Evolutionary conservation across 164 flowering plant genomes (phyloP).

Genomic region (Vitis cinerea): DNA sequence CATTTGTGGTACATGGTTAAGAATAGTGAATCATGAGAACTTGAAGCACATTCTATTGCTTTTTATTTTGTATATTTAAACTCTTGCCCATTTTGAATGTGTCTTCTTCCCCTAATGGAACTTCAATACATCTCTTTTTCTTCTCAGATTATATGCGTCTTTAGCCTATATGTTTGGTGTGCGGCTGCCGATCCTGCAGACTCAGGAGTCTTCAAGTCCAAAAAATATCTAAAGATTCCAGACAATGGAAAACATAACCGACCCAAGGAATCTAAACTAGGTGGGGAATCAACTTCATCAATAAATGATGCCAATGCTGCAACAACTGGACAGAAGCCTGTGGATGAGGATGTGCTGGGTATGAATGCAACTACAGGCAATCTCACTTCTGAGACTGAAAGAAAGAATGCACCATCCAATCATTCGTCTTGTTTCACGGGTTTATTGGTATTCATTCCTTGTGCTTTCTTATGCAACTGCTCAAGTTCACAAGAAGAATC

Average conservation of each 20-base stretch:
- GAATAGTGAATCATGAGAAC: no score
- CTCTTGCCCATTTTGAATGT: not conserved
- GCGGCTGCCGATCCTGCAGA: conserved; percentile 89
- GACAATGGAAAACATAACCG: conserved; percentile 30
- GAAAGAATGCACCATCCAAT: conserved; percentile 20
- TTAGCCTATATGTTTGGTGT: conserved; percentile 84
- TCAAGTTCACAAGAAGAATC: conserved; percentile 46
- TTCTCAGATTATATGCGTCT: conserved; percentile 66
- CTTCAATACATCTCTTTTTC: conserved; percentile 10
- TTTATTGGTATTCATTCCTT: conserved; percentile 47
- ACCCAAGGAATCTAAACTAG: conserved; percentile 48
- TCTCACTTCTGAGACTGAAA: conserved; percentile 20
- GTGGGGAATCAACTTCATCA: conserved; percentile 59
- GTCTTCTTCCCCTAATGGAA: not conserved
- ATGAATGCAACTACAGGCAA: conserved; percentile 28
- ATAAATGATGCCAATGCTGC: conserved; percentile 50
- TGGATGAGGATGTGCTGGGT: conserved; percentile 26
- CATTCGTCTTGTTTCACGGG: conserved; percentile 28
- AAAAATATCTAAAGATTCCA: conserved; percentile 56
- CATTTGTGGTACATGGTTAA: no score
- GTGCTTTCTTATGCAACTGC: conserved; percentile 51
- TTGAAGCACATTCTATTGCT: not conserved
- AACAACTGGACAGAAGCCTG: conserved; percentile 35
- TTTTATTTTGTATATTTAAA: conserved; percentile 1
- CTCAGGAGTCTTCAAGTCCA: conserved; percentile 74